Evolutionary conservation across 768 basidiomycete species (phyloP).

Genomic region (Lanmaoa rubissima): DNA sequence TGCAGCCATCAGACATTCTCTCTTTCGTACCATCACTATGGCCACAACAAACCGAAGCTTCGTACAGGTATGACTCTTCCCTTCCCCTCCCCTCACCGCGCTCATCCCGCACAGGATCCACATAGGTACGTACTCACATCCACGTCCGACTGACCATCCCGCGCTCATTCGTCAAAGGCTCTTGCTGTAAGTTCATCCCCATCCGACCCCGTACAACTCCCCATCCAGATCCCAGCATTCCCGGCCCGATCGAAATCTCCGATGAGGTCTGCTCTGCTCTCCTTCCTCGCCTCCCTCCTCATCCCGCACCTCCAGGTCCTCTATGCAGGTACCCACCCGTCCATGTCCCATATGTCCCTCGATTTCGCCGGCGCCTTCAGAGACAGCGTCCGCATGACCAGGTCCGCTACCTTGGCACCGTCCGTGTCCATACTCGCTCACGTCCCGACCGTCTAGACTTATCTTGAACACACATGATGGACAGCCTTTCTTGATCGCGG

Average conservation of each 20-base stretch:
- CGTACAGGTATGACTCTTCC: no score
- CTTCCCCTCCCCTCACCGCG: no score
- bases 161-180: conserved; percentile 36
- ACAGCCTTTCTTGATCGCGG: conserved; percentile 93
- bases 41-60: no score
- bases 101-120: conserved; percentile 30
- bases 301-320: conserved; percentile 55
- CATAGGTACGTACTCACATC: conserved; percentile 44
- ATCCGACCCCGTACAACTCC: neutral
- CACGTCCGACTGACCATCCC: conserved; percentile 23
- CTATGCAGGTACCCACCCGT: conserved; percentile 89
- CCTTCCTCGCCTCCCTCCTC: neutral
- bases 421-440: conserved; percentile 2
- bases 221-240: conserved; percentile 41
- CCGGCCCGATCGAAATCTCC: conserved; percentile 62
- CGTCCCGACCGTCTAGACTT: conserved; percentile 40
- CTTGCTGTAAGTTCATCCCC: conserved; percentile 39
- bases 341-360: conserved; percentile 83
- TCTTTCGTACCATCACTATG: neutral
- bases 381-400: conserved; percentile 82
- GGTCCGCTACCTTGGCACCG: conserved; percentile 36
- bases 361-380: conserved; percentile 89
- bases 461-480: conserved; percentile 75
- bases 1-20: neutral
- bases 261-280: conserved; percentile 46